phyloP scores from a whole-genome alignment of 1,284 basidiomycete species.

The Marasmius tenuissimus region DNA sequence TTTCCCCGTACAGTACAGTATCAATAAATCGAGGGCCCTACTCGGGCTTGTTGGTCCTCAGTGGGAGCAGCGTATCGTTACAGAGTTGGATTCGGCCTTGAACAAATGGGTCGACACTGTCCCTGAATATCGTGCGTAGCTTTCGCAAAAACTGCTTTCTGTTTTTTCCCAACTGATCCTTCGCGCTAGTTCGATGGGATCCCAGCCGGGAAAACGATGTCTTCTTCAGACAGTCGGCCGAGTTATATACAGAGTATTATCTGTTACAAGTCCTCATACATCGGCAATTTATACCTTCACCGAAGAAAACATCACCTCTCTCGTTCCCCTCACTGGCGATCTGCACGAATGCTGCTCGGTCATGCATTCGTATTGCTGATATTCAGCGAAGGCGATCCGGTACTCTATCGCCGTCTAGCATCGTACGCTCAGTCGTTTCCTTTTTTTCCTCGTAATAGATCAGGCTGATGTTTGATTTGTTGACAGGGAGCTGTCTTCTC shows the following conservation, averaged over 20 bases:
- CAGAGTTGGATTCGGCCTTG: conserved; percentile 74
- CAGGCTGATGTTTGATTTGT: background rate
- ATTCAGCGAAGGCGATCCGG: conserved; percentile 18
- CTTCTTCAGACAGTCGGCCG: conserved; percentile 1
- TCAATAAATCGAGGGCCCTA: conserved; percentile 64
- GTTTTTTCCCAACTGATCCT: no score
- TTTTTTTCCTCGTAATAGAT: no score
- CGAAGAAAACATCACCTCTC: conserved; percentile 60
- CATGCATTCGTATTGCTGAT: conserved; percentile 72
- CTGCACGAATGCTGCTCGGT: conserved; percentile 80
- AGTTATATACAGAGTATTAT: conserved; percentile 26
- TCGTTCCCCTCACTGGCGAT: conserved; percentile 77
- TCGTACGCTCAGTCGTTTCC: background rate
- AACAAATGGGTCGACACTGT: conserved; percentile 78
- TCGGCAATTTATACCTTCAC: conserved; percentile 60
- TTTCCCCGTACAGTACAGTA: conserved; percentile 55
- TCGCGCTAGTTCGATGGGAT: background rate
- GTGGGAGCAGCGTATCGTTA: conserved; percentile 71
- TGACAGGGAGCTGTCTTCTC: conserved; percentile 53
- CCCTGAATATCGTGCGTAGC: conserved; percentile 57
- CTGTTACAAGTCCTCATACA: conserved; percentile 76
- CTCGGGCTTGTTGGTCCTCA: conserved; percentile 58
- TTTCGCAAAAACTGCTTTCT: background rate
- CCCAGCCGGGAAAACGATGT: background rate
- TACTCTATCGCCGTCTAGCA: background rate